A percentile compares a stretch with the other conserved stretches of the same genome.
phyloP scores from a whole-genome alignment of 306 rosid species.

The Quercus parvula region DNA sequence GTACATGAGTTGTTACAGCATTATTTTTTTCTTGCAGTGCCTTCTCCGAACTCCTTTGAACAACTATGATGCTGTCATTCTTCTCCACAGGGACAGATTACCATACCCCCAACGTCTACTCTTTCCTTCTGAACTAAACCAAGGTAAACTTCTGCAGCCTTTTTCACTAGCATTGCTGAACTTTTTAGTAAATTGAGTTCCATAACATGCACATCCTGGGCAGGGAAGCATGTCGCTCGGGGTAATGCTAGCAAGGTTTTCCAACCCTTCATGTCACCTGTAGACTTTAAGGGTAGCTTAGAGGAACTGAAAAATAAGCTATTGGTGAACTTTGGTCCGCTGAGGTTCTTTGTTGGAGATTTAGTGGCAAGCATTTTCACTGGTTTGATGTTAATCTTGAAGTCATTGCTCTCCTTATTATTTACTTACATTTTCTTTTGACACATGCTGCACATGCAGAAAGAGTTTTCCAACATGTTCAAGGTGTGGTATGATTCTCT shows the following conservation, averaged over 20 bases:
- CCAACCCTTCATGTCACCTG: constrained; percentile 66
- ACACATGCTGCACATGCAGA: constrained; percentile 51
- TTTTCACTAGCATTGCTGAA: constrained; percentile 2
- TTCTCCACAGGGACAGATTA: constrained; percentile 82
- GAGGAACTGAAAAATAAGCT: constrained; percentile 62
- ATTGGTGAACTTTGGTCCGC: constrained; percentile 81
- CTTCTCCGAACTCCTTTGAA: constrained; percentile 87
- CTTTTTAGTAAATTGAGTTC: constrained; percentile 8
- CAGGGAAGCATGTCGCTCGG: constrained; percentile 62
- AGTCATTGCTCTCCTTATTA: not conserved
- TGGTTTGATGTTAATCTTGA: constrained; percentile 6
- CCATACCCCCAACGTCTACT: constrained; percentile 87
- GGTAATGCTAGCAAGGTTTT: constrained; percentile 69
- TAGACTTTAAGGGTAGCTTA: constrained; percentile 56
- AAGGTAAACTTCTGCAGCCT: constrained; percentile 41
- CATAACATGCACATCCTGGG: constrained; percentile 5
- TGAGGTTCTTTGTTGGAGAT: constrained; percentile 63
- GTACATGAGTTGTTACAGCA: not conserved
- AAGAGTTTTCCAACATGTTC: constrained; percentile 57
- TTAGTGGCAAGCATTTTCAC: constrained; percentile 59
- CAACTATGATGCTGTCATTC: constrained; percentile 80
- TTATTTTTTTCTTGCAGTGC: constrained; percentile 51
- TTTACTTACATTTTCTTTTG: not conserved
- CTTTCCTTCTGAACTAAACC: constrained; percentile 69
- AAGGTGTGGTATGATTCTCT: constrained; percentile 88